phyloP scores from a whole-genome alignment of 23 red algal species.

The Chondrus crispus region DNA sequence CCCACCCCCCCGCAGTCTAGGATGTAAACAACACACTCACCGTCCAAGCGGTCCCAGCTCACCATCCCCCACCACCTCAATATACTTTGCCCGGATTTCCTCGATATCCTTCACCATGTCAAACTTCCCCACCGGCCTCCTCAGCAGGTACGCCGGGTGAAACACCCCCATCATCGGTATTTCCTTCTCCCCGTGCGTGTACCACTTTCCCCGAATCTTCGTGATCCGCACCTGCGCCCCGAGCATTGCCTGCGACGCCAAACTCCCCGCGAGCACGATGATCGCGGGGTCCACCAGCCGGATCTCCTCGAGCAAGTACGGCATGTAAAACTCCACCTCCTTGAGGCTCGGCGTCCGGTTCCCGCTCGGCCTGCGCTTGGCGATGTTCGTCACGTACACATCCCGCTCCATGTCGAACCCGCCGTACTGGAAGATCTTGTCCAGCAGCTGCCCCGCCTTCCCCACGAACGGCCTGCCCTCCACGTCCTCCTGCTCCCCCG shows the following conservation, averaged over 20 bases:
- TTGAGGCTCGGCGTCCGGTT: constrained; percentile 49
- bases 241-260: constrained; percentile 48
- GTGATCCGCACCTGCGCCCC: constrained; percentile 1
- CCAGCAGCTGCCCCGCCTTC: constrained; percentile 55
- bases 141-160: constrained; percentile 72
- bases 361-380: constrained; percentile 57
- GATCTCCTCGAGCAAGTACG: constrained; percentile 68
- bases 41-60: constrained; percentile 1
- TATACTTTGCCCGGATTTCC: constrained; percentile 44
- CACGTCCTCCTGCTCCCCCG: constrained; percentile 62
- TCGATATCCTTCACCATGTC: constrained; percentile 68
- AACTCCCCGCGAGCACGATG: constrained; percentile 57
- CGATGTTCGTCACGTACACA: constrained; percentile 79
- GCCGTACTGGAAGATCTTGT: constrained; percentile 64
- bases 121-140: constrained; percentile 49
- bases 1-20: too few relatives aligned
- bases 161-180: constrained; percentile 50
- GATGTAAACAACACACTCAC: too few relatives aligned
- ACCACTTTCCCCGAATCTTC: constrained; percentile 62
- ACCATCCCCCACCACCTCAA: constrained; percentile 31
- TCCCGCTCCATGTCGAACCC: constrained; percentile 58
- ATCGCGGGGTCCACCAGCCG: constrained; percentile 46
- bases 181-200: background rate
- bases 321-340: constrained; percentile 68
- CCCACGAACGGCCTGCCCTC: constrained; percentile 72